phyloP scores from a whole-genome alignment of 2,329 filamentous ascomycete genomes.

The Didymella arachidicola region DNA sequence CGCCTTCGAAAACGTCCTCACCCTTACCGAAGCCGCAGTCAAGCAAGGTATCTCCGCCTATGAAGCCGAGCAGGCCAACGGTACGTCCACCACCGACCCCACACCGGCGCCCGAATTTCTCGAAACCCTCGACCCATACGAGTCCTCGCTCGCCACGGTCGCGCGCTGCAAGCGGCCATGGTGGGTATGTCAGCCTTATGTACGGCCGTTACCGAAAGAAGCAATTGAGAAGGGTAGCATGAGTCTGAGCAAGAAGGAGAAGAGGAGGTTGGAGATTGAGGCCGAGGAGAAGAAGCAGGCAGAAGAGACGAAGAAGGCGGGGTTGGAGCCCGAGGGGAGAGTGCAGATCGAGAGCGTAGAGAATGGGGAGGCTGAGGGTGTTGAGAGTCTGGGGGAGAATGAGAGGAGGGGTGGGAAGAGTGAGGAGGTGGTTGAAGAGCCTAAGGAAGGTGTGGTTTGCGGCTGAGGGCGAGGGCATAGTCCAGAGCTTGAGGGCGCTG shows the following conservation, averaged over 20 bases:
- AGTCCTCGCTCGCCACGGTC: slow-evolving; percentile 71
- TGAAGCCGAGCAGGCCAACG: slow-evolving; percentile 49
- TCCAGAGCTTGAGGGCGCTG: not conserved
- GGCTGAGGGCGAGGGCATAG: slow-evolving; percentile 36
- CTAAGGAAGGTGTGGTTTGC: slow-evolving; percentile 56
- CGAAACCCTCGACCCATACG: slow-evolving; percentile 46
- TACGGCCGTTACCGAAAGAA: slow-evolving; percentile 86
- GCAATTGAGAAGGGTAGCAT: slow-evolving; percentile 83
- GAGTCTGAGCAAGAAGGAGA: slow-evolving; percentile 73
- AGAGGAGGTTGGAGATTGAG: slow-evolving; percentile 52
- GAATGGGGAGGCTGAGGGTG: slow-evolving; percentile 24
- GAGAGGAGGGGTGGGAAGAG: slow-evolving; percentile 20
- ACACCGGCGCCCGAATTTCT: not conserved
- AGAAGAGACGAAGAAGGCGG: slow-evolving; percentile 48
- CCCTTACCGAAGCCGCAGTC: slow-evolving; percentile 77
- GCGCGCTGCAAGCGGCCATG: slow-evolving; percentile 80
- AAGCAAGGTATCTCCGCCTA: slow-evolving; percentile 76
- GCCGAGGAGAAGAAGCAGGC: slow-evolving; percentile 51
- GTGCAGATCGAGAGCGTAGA: slow-evolving; percentile 64
- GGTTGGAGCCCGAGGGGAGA: slow-evolving; percentile 36
- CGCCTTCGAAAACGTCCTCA: slow-evolving; percentile 78
- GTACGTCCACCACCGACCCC: not conserved
- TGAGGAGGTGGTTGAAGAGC: slow-evolving; percentile 47
- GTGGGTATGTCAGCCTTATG: slow-evolving; percentile 89
- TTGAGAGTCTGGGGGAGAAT: slow-evolving; percentile 27